Conservation (phyloP, 164 flowering plant species). For the Vitis rotundifolia region DNA sequence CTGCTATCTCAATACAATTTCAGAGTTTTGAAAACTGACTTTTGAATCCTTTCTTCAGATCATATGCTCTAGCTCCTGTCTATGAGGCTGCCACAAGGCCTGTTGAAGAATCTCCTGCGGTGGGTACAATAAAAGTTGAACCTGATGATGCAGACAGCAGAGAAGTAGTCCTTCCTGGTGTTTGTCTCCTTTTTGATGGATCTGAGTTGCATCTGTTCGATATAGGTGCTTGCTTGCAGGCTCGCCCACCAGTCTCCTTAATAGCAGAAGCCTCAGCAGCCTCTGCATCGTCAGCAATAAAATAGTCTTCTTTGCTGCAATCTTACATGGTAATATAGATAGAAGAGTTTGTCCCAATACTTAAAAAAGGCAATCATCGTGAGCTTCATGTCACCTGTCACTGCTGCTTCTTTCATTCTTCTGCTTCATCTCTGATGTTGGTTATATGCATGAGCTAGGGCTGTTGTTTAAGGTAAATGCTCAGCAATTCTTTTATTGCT, state of each 20-base stretch:
- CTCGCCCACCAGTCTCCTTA: constrained; percentile 85
- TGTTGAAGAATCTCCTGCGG: constrained; percentile 51
- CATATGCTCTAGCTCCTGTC: constrained; percentile 78
- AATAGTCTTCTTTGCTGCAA: constrained; percentile 27
- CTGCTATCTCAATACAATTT: neutral
- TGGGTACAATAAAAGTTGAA: constrained; percentile 46
- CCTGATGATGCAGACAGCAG: constrained; percentile 72
- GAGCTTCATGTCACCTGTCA: neutral
- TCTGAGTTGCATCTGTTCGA: constrained; percentile 84
- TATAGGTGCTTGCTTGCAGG: constrained; percentile 93
- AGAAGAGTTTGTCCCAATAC: constrained; percentile 1
- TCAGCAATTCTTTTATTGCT: neutral
- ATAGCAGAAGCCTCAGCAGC: constrained; percentile 72
- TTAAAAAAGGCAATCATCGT: constrained; percentile 2
- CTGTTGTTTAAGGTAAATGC: neutral
- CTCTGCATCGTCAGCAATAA: constrained; percentile 52
- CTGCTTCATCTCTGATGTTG: constrained; percentile 11
- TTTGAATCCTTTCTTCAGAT: constrained; percentile 48
- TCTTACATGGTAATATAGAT: constrained; percentile 1
- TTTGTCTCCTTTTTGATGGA: constrained; percentile 90
- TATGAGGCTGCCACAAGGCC: constrained; percentile 81
- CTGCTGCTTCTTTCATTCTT: constrained; percentile 17
- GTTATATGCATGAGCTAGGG: constrained; percentile 5
- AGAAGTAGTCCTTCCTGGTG: constrained; percentile 84
- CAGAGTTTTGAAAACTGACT: neutral